These are phyloP conservation scores for Neonectria ditissima DNA, from an alignment of 2,329 filamentous ascomycete species.

Conservation along the genomic window DNA sequence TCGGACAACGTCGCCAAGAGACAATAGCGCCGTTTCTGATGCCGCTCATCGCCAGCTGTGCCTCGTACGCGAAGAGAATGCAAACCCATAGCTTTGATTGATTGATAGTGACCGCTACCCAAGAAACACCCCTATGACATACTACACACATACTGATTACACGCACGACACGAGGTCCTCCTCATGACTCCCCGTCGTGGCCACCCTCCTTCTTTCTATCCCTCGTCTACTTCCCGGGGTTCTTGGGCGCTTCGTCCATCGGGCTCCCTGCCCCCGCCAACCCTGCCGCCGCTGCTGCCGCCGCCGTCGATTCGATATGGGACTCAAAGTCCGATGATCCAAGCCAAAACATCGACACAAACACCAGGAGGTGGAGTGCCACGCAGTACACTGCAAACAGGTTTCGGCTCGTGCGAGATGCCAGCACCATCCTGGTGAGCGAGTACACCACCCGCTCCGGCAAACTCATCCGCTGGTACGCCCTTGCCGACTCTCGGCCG, in stretches of 20 bases:
- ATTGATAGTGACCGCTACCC: slow-evolving; percentile 15
- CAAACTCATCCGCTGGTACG: slow-evolving; percentile 92
- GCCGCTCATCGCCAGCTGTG: slow-evolving; percentile 8
- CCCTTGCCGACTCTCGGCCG: slow-evolving; percentile 90
- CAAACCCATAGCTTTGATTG: no score
- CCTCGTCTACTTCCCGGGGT: slow-evolving; percentile 39
- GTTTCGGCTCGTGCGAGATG: slow-evolving; percentile 90
- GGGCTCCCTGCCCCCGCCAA: slow-evolving; percentile 36
- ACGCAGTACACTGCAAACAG: slow-evolving; percentile 94
- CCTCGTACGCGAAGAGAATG: neutral
- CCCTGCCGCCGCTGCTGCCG: slow-evolving; percentile 55
- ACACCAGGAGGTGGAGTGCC: slow-evolving; percentile 87
- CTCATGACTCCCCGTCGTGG: slow-evolving; percentile 22
- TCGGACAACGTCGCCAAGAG: neutral
- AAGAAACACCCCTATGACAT: slow-evolving; percentile 12
- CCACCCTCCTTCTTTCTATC: slow-evolving; percentile 10
- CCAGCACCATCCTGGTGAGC: slow-evolving; percentile 89
- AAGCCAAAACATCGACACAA: slow-evolving; percentile 87
- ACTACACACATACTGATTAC: slow-evolving; percentile 10
- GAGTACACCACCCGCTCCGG: slow-evolving; percentile 92
- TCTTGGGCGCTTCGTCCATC: slow-evolving; percentile 43
- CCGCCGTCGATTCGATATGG: slow-evolving; percentile 63
- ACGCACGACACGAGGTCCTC: slow-evolving; percentile 10
- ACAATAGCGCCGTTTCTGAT: slow-evolving; percentile 16
- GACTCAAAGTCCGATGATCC: slow-evolving; percentile 76